A percentile compares a stretch with the other conserved stretches of the same genome.
Conservation (phyloP, 2,329 filamentous ascomycete genomes). For the Fragosphaeria purpurea region DNA sequence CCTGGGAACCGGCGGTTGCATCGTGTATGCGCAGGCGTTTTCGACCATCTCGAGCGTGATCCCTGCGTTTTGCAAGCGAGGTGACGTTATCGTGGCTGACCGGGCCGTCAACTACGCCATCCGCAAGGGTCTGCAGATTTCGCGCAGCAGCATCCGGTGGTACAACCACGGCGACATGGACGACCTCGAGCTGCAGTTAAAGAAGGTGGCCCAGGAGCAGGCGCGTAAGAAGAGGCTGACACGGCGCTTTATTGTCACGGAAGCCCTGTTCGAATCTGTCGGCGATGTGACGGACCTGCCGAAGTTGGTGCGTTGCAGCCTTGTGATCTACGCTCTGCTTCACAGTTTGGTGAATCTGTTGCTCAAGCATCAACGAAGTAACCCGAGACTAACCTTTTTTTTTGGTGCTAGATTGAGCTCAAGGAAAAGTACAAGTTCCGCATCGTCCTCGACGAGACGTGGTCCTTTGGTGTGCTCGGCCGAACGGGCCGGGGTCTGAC, state of each 20-base stretch:
- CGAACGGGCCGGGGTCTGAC: conserved; percentile 85
- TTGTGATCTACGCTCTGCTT: too few relatives aligned
- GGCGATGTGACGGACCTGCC: conserved; percentile 81
- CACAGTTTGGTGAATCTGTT: too few relatives aligned
- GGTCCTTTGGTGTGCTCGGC: conserved; percentile 91
- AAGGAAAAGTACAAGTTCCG: conserved; percentile 98
- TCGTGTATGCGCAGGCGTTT: conserved; percentile 93
- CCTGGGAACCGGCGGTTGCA: conserved; percentile 77
- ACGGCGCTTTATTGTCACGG: conserved; percentile 88
- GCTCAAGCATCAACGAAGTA: too few relatives aligned
- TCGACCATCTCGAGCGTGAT: conserved; percentile 96
- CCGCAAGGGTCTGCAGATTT: conserved; percentile 88
- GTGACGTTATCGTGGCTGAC: conserved; percentile 94
- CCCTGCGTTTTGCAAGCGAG: conserved; percentile 91
- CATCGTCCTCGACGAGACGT: conserved; percentile 92
- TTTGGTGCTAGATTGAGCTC: conserved; percentile 58
- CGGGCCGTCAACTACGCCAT: conserved; percentile 88
- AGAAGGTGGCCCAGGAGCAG: conserved; percentile 80
- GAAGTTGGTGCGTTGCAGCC: conserved; percentile 53
- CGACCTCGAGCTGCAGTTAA: conserved; percentile 76
- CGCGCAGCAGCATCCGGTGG: conserved; percentile 82
- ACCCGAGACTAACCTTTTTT: not conserved
- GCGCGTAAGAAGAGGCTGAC: conserved; percentile 76
- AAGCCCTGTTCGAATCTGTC: conserved; percentile 84
- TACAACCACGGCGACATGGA: conserved; percentile 95